Base-by-base conservation (phyloP, 176 grass and related monocot genomes). In the Pharus latifolius region DNA sequence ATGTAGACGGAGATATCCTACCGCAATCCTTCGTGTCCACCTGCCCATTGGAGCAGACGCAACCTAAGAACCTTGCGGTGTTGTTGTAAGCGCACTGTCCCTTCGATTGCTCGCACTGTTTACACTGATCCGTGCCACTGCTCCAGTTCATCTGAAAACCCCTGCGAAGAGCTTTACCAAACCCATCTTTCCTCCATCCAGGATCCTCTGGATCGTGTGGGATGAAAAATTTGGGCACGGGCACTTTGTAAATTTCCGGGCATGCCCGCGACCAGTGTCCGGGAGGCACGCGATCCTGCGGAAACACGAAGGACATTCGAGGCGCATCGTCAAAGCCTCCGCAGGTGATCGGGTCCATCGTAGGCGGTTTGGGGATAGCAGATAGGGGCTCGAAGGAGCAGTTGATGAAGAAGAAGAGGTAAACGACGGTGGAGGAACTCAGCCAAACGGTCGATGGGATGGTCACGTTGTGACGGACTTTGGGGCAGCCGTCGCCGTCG, bases 101-200 rank as follows among this genome's bases (percentile, higher is more conserved):
- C 55, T 28, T 1, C 30, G 70, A 10, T 3, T 64, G 56, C 56
- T 85, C 83, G 56, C 80, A 80, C 40, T 1, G 57, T 28, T 12
- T 4, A 34, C 87, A 89, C 11, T 6, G 0, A 1, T 67, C 85
- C 13, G 65, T 0, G 48, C 48, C 63, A 15, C 1, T 66, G 37
- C 26, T 52, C 81, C 82, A 89, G 17, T 18, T 29, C 33, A 85
- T 26, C 73, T 44, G 66, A 71, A 89, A 89, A 33, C 87, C 87
- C 17, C 57, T 37, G 11, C 35, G 42, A 51, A 89, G 43, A 1
- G 64, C 40, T 40, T 7, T 4, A 28, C 10, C 72, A 60, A 72
- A 85, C 12, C 82, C 82, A 15, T 22, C 59, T 0, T 17, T 25
- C 76, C 57, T 54, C 81, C 82, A 78, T 12, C 3, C 43, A 0